These are phyloP conservation scores for Talaromyces sp. DNA, from an alignment of 2,329 filamentous ascomycete genomes.

Conservation along the genomic window DNA sequence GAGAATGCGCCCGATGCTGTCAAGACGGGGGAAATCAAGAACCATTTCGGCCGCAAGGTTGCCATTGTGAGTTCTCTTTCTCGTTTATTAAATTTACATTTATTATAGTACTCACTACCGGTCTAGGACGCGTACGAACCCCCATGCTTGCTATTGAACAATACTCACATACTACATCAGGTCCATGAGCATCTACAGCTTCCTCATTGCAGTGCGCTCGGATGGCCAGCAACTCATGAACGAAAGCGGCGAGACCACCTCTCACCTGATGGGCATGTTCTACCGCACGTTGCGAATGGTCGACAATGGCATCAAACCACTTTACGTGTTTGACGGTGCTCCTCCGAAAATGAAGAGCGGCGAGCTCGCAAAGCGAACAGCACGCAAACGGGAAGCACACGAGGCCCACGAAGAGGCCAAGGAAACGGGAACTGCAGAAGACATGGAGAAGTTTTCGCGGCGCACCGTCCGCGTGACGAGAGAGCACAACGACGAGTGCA, in stretches of 20 bases:
- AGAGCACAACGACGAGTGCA: slow-evolving; percentile 95
- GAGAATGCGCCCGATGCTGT: slow-evolving; percentile 93
- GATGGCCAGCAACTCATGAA: slow-evolving; percentile 95
- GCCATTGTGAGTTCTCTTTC: slow-evolving; percentile 68
- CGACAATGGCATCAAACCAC: slow-evolving; percentile 96
- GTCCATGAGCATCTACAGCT: slow-evolving; percentile 99
- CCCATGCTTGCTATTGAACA: neutral
- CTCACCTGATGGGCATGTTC: slow-evolving; percentile 98
- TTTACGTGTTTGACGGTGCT: slow-evolving; percentile 96
- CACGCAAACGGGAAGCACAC: slow-evolving; percentile 86
- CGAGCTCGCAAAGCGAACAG: slow-evolving; percentile 91
- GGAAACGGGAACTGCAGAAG: slow-evolving; percentile 92
- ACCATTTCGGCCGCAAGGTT: slow-evolving; percentile 96
- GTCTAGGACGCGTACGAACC: slow-evolving; percentile 51
- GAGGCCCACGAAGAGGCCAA: slow-evolving; percentile 92
- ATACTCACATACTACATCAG: slow-evolving; percentile 33
- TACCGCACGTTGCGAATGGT: slow-evolving; percentile 97
- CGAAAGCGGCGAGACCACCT: slow-evolving; percentile 93
- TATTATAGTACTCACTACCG: slow-evolving; percentile 6
- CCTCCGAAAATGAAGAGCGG: slow-evolving; percentile 97
- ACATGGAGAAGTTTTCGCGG: slow-evolving; percentile 96
- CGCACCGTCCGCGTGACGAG: slow-evolving; percentile 90
- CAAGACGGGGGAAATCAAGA: slow-evolving; percentile 97
- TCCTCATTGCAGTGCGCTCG: slow-evolving; percentile 93
- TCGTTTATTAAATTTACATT: neutral